phyloP scores from a whole-genome alignment of 148 eudicot species.

The Simmondsia chinensis region DNA sequence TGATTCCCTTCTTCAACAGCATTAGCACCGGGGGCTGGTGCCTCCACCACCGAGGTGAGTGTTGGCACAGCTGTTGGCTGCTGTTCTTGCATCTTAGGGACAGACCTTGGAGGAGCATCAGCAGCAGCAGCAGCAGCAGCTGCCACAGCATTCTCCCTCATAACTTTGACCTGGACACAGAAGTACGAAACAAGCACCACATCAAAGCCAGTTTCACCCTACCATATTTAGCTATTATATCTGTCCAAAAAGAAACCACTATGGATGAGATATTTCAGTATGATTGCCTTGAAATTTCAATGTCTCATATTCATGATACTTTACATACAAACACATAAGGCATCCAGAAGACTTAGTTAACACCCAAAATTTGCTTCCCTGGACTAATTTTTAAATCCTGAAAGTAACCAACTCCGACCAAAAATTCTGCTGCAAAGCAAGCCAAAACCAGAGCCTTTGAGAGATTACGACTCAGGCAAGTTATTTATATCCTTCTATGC shows the following conservation, averaged over 20 bases:
- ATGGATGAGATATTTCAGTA: too few species aligned
- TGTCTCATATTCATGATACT: too few species aligned
- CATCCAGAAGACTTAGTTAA: too few species aligned
- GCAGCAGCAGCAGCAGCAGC: conserved; percentile 28
- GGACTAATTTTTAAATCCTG: too few species aligned
- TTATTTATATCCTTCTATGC: too few species aligned
- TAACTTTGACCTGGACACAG: conserved; percentile 52
- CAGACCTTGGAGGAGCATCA: conserved; percentile 33
- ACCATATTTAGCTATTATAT: not conserved
- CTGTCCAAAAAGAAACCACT: not conserved
- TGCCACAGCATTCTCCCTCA: conserved; percentile 41
- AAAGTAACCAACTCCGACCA: too few species aligned
- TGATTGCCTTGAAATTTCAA: too few species aligned
- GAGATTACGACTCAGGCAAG: too few species aligned
- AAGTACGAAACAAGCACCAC: not conserved
- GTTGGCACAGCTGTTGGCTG: conserved; percentile 25
- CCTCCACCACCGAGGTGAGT: conserved; percentile 17
- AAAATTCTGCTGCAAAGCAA: too few species aligned
- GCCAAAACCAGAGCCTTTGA: too few species aligned
- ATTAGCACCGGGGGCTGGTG: conserved; percentile 22
- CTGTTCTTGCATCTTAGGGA: conserved; percentile 33
- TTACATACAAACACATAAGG: too few species aligned
- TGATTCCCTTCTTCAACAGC: conserved; percentile 36
- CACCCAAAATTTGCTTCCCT: too few species aligned
- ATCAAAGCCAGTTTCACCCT: not conserved